phyloP scores from a whole-genome alignment of 495 filamentous ascomycete species.

The Neurospora tetraspora region DNA sequence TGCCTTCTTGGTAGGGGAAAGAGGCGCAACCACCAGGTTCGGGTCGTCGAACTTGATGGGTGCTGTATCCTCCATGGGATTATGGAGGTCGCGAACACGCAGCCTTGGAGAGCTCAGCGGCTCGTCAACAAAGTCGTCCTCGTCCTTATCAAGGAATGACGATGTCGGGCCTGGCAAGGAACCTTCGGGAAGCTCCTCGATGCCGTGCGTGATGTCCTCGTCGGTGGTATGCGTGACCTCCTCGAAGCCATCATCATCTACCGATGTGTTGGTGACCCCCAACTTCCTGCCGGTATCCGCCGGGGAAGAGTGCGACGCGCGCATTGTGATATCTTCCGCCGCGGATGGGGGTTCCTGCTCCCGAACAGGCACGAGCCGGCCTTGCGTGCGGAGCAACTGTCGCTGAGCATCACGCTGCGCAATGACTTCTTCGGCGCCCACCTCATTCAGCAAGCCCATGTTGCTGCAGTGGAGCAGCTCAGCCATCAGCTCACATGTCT shows the following conservation, averaged over 20 bases:
- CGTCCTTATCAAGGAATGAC: slow-evolving; percentile 43
- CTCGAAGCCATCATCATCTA: slow-evolving; percentile 89
- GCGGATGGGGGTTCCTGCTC: slow-evolving; percentile 26
- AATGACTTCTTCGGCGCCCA: slow-evolving; percentile 82
- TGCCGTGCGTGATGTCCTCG: slow-evolving; percentile 47
- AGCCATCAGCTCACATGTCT: slow-evolving; percentile 98
- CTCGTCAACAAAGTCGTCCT: slow-evolving; percentile 64
- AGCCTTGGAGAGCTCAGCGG: slow-evolving; percentile 51
- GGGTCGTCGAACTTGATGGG: slow-evolving; percentile 27
- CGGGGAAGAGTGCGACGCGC: slow-evolving; percentile 34
- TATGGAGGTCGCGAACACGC: slow-evolving; percentile 26
- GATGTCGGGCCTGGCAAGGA: slow-evolving; percentile 18
- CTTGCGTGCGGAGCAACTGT: slow-evolving; percentile 64
- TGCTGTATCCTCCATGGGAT: background rate
- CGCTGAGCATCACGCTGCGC: slow-evolving; percentile 71
- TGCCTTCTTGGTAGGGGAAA: slow-evolving; percentile 38
- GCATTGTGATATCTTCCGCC: slow-evolving; percentile 34
- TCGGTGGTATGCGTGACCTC: slow-evolving; percentile 68
- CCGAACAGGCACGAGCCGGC: slow-evolving; percentile 34
- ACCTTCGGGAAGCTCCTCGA: slow-evolving; percentile 39
- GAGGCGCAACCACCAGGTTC: slow-evolving; percentile 37
- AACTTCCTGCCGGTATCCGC: slow-evolving; percentile 44
- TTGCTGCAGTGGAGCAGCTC: slow-evolving; percentile 97
- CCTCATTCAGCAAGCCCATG: slow-evolving; percentile 92
- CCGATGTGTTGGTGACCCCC: slow-evolving; percentile 62